These are phyloP conservation scores for Cajanus cajan DNA, from an alignment of 306 rosid species.

Conservation along the genomic window DNA sequence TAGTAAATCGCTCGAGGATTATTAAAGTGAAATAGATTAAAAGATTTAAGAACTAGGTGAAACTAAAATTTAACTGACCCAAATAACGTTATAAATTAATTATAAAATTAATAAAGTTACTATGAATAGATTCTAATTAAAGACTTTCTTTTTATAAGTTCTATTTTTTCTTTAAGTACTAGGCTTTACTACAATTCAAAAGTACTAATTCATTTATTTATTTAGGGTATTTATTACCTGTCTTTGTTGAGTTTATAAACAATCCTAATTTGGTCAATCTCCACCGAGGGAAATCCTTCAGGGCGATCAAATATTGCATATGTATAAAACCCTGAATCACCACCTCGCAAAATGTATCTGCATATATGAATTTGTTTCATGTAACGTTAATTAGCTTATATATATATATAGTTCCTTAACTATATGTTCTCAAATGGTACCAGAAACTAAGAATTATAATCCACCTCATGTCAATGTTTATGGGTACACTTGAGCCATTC, in stretches of 20 bases:
- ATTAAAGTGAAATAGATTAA: not conserved
- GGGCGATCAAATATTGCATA: slow-evolving; percentile 70
- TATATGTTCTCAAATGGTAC: not conserved
- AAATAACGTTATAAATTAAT: no score
- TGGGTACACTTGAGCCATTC: slow-evolving; percentile 37
- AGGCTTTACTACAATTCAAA: no score
- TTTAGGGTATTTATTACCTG: slow-evolving; percentile 61
- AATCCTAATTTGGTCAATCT: slow-evolving; percentile 58
- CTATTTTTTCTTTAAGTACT: no score
- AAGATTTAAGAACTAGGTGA: not conserved
- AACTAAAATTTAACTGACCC: not conserved
- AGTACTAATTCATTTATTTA: no score
- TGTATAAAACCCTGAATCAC: slow-evolving; percentile 66
- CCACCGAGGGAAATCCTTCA: slow-evolving; percentile 51
- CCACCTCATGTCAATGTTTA: slow-evolving; percentile 76
- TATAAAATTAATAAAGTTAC: not conserved
- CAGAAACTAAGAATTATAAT: not conserved
- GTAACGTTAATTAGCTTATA: not conserved
- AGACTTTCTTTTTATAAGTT: not conserved
- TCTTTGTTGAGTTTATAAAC: slow-evolving; percentile 54
- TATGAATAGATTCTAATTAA: not conserved
- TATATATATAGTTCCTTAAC: no score
- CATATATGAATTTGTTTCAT: not conserved
- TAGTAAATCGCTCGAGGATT: no score
- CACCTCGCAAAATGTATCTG: slow-evolving; percentile 64